A percentile compares a stretch with the other conserved stretches of the same genome.
Evolutionary conservation across 352 stramenopile species (phyloP).

Genomic region (Phytopythium montanum): DNA sequence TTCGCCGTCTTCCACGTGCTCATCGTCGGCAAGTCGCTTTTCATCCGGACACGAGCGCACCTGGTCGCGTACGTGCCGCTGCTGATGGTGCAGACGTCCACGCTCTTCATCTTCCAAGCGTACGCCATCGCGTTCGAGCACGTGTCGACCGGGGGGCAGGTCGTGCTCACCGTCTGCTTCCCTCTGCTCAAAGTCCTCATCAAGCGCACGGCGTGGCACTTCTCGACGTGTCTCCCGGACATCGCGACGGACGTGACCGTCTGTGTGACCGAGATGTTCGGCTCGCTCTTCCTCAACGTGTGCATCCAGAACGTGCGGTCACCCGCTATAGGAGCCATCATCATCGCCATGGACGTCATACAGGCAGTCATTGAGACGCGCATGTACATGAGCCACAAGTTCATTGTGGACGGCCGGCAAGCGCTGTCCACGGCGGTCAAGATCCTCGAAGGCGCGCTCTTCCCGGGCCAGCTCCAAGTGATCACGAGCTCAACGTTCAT

Average conservation of each 20-base stretch:
- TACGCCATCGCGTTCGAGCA: constrained; percentile 15
- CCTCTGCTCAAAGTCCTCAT: constrained; percentile 11
- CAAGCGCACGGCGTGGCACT: constrained; percentile 19
- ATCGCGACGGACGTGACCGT: constrained; percentile 24
- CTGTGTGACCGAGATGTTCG: constrained; percentile 23
- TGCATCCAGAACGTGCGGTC: constrained; percentile 20
- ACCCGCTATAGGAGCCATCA: constrained; percentile 6
- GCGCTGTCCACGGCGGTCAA: constrained; percentile 25
- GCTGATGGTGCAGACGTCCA: constrained; percentile 9
- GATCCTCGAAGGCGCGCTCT: constrained; percentile 22
- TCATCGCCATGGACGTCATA: constrained; percentile 14
- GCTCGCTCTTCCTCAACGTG: constrained; percentile 25
- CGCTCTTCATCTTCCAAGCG: constrained; percentile 17
- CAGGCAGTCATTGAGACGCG: constrained; percentile 13
- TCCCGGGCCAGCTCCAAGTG: neutral
- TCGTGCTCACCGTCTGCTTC: constrained; percentile 14
- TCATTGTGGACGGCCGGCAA: constrained; percentile 18
- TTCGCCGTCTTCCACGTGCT: constrained; percentile 11
- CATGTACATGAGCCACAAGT: constrained; percentile 23
- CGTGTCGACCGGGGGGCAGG: constrained; percentile 2
- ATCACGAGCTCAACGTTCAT: neutral
- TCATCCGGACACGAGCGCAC: constrained; percentile 4
- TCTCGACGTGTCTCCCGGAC: constrained; percentile 13
- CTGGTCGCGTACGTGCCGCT: constrained; percentile 14
- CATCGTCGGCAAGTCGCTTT: constrained; percentile 6